Conservation (phyloP, 768 basidiomycete genomes). For the Boletus sp. region DNA sequence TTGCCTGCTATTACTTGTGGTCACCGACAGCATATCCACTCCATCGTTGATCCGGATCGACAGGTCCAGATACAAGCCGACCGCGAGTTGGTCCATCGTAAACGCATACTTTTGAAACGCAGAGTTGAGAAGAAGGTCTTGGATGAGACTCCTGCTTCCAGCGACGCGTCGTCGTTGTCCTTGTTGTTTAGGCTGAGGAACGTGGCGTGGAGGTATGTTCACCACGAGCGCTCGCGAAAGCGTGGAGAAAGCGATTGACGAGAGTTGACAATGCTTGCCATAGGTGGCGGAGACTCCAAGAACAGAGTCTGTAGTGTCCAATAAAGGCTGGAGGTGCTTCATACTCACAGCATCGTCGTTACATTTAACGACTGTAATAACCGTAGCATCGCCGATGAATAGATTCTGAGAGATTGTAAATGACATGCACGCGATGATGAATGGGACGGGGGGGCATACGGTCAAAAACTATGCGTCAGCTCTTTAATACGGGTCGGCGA, state of each 20-base stretch:
- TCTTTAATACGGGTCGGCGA: no score
- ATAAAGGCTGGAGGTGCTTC: slow-evolving; percentile 29
- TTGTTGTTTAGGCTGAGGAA: background rate
- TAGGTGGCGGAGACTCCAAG: slow-evolving; percentile 47
- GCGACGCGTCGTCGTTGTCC: background rate
- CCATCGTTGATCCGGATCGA: slow-evolving; percentile 34
- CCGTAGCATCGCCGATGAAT: slow-evolving; percentile 24
- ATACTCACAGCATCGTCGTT: slow-evolving; percentile 28
- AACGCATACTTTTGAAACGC: slow-evolving; percentile 39
- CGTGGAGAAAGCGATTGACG: slow-evolving; percentile 41
- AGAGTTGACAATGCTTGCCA: slow-evolving; percentile 33
- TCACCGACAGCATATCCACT: slow-evolving; percentile 42
- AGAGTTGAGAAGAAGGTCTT: slow-evolving; percentile 34
- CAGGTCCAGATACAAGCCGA: slow-evolving; percentile 41
- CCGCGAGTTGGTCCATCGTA: slow-evolving; percentile 44
- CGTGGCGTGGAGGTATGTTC: slow-evolving; percentile 20
- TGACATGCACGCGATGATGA: slow-evolving; percentile 6
- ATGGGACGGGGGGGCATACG: slow-evolving; percentile 1
- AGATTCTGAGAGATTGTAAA: slow-evolving; percentile 35
- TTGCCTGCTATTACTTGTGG: slow-evolving; percentile 20
- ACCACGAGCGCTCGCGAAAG: slow-evolving; percentile 36
- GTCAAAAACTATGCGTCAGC: no score
- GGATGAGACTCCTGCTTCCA: slow-evolving; percentile 25
- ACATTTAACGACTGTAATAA: slow-evolving; percentile 29
- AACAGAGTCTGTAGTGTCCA: slow-evolving; percentile 19